Base-by-base conservation (phyloP, 1,284 basidiomycete species). In the Cutaneotrichosporon arboriforme region DNA sequence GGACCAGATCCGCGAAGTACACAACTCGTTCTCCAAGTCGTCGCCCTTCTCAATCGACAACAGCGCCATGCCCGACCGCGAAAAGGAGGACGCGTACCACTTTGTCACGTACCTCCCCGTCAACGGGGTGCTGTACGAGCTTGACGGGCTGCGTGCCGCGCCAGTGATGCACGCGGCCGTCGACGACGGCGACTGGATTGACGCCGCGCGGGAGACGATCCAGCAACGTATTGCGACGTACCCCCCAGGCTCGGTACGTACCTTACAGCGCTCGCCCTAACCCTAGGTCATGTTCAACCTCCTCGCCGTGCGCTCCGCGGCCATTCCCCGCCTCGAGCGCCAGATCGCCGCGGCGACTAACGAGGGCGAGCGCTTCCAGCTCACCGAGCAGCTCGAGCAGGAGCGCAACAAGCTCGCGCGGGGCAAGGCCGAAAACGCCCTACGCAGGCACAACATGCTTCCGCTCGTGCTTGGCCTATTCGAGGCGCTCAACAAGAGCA, bases 31-130 rank as follows among this genome's bases (percentile, higher is more conserved):
- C 60, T 74, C 76, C 21, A 70, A 76, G 57, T 88, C 88, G 15
- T 89, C 90, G 31, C 91, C 91, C 4, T 88, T 83, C 62, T 82
- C 86, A 2, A 84, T 91, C 58, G 88, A 91, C 68, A 86, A 47
- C 74, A 87, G 49, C 14, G 60, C 68, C 23, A 64, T 66, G 34
- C 65, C 70, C 33, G 65, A 74, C 26, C 81, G 85, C 3, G 86
- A 82, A 60, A 86, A 83, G 56, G 89, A 91, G 67, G 91, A 94
- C 63, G 90, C 90, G 12, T 97, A 92, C 74, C 91, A 96, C 67
- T 94, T 94, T 66, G 84, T 94, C 41, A 84, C 91, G 5, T 97
- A 94, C 72, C 75, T 92, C 44, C 92, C 92, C 4, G 78, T 85
- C 43, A 81, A 84, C 70, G 91, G 88, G 13, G 80, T 81, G 31